These are phyloP conservation scores for Glarea lozoyensis DNA, from an alignment of 495 filamentous ascomycete species.

Conservation along the genomic window DNA sequence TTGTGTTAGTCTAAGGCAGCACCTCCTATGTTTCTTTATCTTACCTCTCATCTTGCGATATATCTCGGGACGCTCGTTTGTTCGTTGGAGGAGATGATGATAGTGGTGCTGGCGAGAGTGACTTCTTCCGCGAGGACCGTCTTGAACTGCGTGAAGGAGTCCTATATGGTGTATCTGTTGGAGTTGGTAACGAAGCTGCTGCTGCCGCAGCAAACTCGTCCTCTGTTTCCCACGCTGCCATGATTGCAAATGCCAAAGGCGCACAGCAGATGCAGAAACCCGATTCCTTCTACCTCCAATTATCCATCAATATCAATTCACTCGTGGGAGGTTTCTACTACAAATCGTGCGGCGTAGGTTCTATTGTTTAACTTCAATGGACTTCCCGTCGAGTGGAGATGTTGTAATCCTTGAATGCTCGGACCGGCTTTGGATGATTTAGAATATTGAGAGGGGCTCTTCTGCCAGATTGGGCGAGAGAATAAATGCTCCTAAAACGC, in stretches of 20 bases:
- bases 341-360: background rate
- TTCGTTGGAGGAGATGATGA: conserved; percentile 57
- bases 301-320: conserved; percentile 11
- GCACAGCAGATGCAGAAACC: no score
- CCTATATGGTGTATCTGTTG: conserved; percentile 56
- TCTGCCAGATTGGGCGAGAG: conserved; percentile 4
- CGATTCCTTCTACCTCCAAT: background rate
- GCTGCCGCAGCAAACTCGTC: conserved; percentile 42
- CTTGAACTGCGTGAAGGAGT: conserved; percentile 47
- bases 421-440: conserved; percentile 8
- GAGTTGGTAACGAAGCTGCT: conserved; percentile 50
- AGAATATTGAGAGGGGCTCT: no score
- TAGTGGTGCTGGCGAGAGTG: conserved; percentile 51
- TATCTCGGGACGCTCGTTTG: conserved; percentile 47
- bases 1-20: background rate
- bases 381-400: conserved; percentile 1
- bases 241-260: conserved; percentile 12
- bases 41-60: conserved; percentile 51
- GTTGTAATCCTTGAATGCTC: conserved; percentile 2
- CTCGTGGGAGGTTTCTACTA: no score
- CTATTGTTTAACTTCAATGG: background rate
- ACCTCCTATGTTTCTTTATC: background rate
- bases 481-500: conserved; percentile 5
- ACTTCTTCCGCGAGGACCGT: conserved; percentile 30
- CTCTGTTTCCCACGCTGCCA: conserved; percentile 47